Evolutionary conservation across 257 asterid genomes (phyloP).

Genomic region (Misopates orontium): DNA sequence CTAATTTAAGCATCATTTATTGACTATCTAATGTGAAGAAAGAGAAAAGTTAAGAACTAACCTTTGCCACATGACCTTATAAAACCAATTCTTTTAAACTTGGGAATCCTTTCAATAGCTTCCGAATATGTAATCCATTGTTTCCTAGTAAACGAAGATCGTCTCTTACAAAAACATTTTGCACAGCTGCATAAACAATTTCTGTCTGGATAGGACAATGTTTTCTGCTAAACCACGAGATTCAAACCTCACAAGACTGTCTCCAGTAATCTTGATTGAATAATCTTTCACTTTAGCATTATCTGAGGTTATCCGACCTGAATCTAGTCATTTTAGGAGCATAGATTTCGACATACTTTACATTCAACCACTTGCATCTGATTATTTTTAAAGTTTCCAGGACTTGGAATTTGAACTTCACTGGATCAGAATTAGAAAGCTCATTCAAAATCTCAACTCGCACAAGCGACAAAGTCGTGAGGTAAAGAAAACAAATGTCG

Average conservation of each 20-base stretch:
- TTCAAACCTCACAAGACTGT: background rate
- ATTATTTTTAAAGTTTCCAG: background rate
- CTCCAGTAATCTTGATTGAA: too few relatives aligned
- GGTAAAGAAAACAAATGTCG: background rate
- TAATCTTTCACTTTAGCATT: too few relatives aligned
- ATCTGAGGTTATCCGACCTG: too few relatives aligned
- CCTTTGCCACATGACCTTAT: background rate
- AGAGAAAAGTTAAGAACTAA: background rate
- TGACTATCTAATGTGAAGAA: background rate
- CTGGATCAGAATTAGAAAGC: background rate
- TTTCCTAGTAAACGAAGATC: background rate
- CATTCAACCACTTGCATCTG: constrained; percentile 2
- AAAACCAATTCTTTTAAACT: constrained; percentile 7
- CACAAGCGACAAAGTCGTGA: background rate
- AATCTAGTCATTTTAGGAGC: too few relatives aligned
- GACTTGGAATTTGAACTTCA: background rate
- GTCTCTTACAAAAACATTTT: background rate
- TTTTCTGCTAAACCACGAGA: background rate
- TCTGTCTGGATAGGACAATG: background rate
- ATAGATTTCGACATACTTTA: constrained; percentile 1
- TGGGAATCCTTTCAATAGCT: background rate
- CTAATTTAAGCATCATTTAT: too few relatives aligned
- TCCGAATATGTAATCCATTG: background rate
- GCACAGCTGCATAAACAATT: background rate
- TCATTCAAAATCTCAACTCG: background rate